A percentile compares a stretch with the other conserved stretches of the same genome.
Conservation (phyloP, 768 basidiomycete species). For the Mycena vitilis region DNA sequence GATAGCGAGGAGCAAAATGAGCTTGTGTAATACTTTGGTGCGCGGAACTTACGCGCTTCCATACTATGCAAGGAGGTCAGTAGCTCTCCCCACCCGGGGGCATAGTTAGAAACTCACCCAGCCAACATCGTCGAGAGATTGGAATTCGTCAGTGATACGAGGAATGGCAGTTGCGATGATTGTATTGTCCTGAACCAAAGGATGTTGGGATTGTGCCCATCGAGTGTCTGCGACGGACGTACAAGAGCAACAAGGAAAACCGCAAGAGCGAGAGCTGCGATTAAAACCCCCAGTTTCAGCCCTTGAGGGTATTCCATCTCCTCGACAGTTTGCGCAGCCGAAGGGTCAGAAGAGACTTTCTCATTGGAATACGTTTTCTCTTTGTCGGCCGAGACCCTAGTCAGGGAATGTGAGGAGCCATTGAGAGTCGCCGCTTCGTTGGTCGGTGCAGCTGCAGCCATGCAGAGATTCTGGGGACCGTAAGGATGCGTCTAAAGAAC, state of each 20-base stretch:
- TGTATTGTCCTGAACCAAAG: conserved; percentile 7
- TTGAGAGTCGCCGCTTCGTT: conserved; percentile 18
- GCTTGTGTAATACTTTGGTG: not conserved
- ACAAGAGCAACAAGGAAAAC: conserved; percentile 31
- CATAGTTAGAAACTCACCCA: conserved; percentile 12
- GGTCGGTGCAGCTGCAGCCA: not conserved
- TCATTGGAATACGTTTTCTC: no score
- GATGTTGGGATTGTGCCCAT: not conserved
- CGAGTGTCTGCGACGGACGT: not conserved
- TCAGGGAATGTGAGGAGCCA: not conserved
- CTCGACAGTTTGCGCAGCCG: not conserved
- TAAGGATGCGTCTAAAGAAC: no score
- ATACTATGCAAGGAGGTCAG: conserved; percentile 7
- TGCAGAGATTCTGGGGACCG: no score
- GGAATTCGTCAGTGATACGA: conserved; percentile 44
- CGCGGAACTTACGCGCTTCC: conserved; percentile 26
- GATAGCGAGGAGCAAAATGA: not conserved
- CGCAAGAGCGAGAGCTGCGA: conserved; percentile 26
- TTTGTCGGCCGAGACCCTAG: conserved; percentile 1
- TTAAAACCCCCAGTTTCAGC: conserved; percentile 5
- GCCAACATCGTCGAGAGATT: conserved; percentile 42
- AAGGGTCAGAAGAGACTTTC: not conserved
- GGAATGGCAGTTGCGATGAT: conserved; percentile 40
- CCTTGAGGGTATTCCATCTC: conserved; percentile 23
- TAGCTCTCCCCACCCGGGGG: not conserved